These are phyloP conservation scores for Fragilariopsis cylindrus DNA, from an alignment of 108 stramenopile species.

Conservation along the genomic window DNA sequence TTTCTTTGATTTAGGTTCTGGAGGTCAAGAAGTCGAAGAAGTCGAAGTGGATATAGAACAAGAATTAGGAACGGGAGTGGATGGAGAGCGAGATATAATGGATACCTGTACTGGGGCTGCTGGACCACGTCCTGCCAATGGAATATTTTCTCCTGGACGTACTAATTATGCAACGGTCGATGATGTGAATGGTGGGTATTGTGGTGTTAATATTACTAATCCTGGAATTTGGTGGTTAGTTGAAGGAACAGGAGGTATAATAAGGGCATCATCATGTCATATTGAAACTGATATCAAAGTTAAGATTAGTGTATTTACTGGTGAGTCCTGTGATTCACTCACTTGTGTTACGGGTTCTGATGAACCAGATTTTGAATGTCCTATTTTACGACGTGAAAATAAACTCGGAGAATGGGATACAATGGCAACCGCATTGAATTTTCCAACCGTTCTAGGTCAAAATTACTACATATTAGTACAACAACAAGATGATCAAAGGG, in stretches of 20 bases:
- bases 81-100: slow-evolving; percentile 11
- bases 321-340: slow-evolving; percentile 22
- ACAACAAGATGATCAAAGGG: slow-evolving; percentile 2
- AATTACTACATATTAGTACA: slow-evolving; percentile 34
- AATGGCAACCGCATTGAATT: slow-evolving; percentile 16
- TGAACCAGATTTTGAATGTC: slow-evolving; percentile 31
- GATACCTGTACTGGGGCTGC: slow-evolving; percentile 23
- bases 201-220: slow-evolving; percentile 24
- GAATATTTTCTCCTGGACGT: slow-evolving; percentile 26
- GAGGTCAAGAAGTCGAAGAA: not conserved
- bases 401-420: slow-evolving; percentile 28
- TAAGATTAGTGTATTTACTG: slow-evolving; percentile 40
- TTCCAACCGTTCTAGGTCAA: slow-evolving; percentile 16
- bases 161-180: slow-evolving; percentile 14
- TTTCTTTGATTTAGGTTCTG: not conserved
- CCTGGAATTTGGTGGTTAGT: slow-evolving; percentile 39
- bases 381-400: not conserved
- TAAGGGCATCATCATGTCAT: slow-evolving; percentile 31
- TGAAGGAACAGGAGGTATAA: slow-evolving; percentile 29
- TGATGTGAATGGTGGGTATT: slow-evolving; percentile 19
- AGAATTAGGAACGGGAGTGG: slow-evolving; percentile 21
- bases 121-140: slow-evolving; percentile 29
- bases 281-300: slow-evolving; percentile 30
- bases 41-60: not conserved
- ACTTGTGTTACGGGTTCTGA: slow-evolving; percentile 18